These are phyloP conservation scores for Mercurialis annua DNA, from an alignment of 345 rosid genomes.

Conservation along the genomic window DNA sequence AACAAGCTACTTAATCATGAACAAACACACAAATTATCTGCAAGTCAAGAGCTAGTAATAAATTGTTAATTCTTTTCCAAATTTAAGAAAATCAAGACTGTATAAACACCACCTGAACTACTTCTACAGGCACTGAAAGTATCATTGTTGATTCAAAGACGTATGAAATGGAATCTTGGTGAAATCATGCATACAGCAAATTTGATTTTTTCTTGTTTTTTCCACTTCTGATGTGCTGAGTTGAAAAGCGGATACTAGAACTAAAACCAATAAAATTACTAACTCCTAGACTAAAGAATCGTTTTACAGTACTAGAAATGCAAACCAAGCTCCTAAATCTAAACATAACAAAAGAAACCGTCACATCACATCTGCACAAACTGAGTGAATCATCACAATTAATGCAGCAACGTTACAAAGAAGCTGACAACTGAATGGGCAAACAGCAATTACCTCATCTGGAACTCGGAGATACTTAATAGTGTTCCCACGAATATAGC, in stretches of 20 bases:
- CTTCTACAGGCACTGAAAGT: neutral
- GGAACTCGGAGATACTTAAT: conserved; percentile 99
- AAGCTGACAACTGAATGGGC: neutral
- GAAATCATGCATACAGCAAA: conserved; percentile 2
- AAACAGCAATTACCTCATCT: conserved; percentile 61
- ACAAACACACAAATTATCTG: neutral
- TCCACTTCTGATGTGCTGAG: neutral
- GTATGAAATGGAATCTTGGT: neutral
- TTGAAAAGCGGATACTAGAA: neutral
- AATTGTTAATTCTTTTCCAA: neutral
- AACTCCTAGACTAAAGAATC: neutral
- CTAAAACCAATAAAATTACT: conserved; percentile 5
- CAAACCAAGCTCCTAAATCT: neutral
- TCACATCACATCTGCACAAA: neutral
- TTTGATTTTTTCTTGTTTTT: neutral
- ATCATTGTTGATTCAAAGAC: neutral
- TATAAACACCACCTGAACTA: neutral
- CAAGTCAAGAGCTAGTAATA: neutral
- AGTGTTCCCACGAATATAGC: conserved; percentile 98
- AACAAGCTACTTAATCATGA: neutral
- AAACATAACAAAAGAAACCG: neutral
- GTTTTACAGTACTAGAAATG: neutral
- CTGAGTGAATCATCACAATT: neutral
- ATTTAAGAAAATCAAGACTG: neutral
- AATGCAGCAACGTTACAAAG: neutral